A percentile compares a stretch with the other conserved stretches of the same genome.
Evolutionary conservation across 2,329 filamentous ascomycete species (phyloP).

Genomic region (Diaporthe eres): DNA sequence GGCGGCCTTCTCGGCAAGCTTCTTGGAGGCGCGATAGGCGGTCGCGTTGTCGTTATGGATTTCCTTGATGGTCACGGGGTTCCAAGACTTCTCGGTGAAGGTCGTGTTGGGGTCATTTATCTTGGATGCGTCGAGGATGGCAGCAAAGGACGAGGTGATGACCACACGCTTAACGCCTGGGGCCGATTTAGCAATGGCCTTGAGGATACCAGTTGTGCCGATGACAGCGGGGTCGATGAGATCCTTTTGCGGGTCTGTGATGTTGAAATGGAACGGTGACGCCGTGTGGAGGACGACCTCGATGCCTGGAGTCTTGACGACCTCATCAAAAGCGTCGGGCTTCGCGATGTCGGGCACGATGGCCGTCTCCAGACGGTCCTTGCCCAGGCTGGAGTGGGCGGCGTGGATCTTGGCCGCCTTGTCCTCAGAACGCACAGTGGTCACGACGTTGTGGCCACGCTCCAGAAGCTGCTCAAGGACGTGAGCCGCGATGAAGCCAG

Average conservation of each 20-base stretch:
- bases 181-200: slow-evolving; percentile 73
- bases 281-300: slow-evolving; percentile 73
- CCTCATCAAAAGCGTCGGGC: slow-evolving; percentile 80
- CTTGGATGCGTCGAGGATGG: slow-evolving; percentile 59
- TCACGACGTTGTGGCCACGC: slow-evolving; percentile 66
- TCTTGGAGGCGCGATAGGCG: slow-evolving; percentile 69
- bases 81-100: slow-evolving; percentile 67
- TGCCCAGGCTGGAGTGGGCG: slow-evolving; percentile 59
- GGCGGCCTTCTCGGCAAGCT: slow-evolving; percentile 64
- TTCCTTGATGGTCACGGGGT: slow-evolving; percentile 64
- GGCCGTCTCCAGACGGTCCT: slow-evolving; percentile 60
- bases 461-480: slow-evolving; percentile 68
- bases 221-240: slow-evolving; percentile 71
- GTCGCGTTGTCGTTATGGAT: slow-evolving; percentile 55
- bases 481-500: slow-evolving; percentile 69
- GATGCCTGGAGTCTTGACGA: slow-evolving; percentile 63
- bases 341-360: slow-evolving; percentile 85
- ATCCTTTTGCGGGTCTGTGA: slow-evolving; percentile 64
- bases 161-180: slow-evolving; percentile 79
- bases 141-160: slow-evolving; percentile 70
- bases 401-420: slow-evolving; percentile 67
- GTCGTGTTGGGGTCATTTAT: slow-evolving; percentile 55
- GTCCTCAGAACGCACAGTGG: slow-evolving; percentile 68
- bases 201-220: slow-evolving; percentile 78
- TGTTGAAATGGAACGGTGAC: slow-evolving; percentile 70